Conservation (phyloP, 495 filamentous ascomycete species). For the Neurospora sp. region DNA sequence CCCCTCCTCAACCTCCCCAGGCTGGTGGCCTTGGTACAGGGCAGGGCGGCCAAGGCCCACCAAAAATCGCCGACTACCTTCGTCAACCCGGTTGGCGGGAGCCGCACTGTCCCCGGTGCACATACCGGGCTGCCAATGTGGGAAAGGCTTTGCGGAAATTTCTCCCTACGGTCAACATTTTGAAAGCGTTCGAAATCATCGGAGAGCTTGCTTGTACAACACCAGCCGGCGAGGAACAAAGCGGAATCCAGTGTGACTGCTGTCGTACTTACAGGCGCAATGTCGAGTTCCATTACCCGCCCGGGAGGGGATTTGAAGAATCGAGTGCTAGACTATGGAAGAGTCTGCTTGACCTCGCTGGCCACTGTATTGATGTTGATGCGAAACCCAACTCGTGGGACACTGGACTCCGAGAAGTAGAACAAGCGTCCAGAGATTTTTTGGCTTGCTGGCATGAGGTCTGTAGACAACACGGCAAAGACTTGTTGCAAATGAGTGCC, state of each 20-base stretch:
- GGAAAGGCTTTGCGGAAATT: background rate
- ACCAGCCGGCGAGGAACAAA: background rate
- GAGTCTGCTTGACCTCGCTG: background rate
- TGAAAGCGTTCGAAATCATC: background rate
- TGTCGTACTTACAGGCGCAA: background rate
- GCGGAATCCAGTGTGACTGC: background rate
- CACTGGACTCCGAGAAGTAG: background rate
- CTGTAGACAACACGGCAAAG: background rate
- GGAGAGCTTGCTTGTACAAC: background rate
- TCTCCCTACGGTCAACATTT: background rate
- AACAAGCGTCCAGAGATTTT: background rate
- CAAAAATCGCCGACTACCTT: background rate
- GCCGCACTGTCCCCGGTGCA: background rate
- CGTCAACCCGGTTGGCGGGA: background rate
- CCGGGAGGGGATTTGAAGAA: background rate
- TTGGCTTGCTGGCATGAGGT: background rate
- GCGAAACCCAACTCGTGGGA: background rate
- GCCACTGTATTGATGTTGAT: background rate
- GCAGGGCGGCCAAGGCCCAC: background rate
- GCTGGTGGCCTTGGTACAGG: background rate
- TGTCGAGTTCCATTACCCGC: background rate
- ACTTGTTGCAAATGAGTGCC: background rate
- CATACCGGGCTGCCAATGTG: background rate
- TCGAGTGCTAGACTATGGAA: background rate
- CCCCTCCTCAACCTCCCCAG: background rate